These are phyloP conservation scores for Leccinum boreale DNA, from an alignment of 768 basidiomycete species.

Conservation along the genomic window DNA sequence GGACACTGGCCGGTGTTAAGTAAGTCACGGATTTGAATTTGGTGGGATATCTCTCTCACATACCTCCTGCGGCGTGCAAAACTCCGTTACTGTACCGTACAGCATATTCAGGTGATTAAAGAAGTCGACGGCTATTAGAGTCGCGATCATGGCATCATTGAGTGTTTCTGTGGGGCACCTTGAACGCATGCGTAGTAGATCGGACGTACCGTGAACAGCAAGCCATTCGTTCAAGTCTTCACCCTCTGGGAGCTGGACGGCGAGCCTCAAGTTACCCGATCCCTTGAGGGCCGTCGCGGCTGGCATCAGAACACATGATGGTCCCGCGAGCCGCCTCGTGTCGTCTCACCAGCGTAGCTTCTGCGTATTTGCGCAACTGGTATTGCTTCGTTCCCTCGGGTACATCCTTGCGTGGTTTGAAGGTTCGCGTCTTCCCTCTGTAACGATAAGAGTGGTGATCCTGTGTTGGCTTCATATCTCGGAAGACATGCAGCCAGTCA, in stretches of 20 bases:
- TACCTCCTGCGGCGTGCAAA: conserved; percentile 93
- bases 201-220: conserved; percentile 87
- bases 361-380: conserved; percentile 95
- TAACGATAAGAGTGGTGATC: conserved; percentile 2
- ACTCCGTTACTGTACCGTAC: conserved; percentile 97
- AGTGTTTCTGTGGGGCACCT: background rate
- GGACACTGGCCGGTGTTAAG: conserved; percentile 58
- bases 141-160: conserved; percentile 1
- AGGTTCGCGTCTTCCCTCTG: conserved; percentile 90
- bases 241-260: conserved; percentile 93
- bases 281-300: conserved; percentile 49
- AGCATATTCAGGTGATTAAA: conserved; percentile 99
- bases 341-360: conserved; percentile 76
- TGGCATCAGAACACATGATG: conserved; percentile 12
- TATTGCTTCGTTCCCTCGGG: conserved; percentile 98
- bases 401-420: conserved; percentile 94
- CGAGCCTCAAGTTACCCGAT: conserved; percentile 89
- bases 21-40: conserved; percentile 1
- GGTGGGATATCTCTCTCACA: conserved; percentile 17
- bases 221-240: conserved; percentile 99
- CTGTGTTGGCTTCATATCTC: conserved; percentile 10
- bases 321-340: background rate
- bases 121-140: conserved; percentile 85
- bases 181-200: background rate
- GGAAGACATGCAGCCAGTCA: conserved; percentile 8